Evolutionary conservation across 2,329 filamentous ascomycete species (phyloP).

Genomic region (Daldinia sp.): DNA sequence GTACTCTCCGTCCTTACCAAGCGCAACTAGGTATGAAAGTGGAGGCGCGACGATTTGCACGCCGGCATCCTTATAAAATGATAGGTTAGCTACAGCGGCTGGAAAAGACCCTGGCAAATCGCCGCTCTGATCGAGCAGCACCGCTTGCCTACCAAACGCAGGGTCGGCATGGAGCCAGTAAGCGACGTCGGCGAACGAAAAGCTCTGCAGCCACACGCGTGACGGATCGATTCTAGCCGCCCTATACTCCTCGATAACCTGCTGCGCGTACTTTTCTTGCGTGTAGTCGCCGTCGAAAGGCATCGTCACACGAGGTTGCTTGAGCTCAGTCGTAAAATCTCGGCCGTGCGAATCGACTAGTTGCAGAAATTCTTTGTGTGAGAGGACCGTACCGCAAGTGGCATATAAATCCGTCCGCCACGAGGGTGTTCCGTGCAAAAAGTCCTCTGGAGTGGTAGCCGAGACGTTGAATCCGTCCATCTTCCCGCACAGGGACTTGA

Average conservation of each 20-base stretch:
- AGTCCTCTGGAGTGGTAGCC: conserved; percentile 69
- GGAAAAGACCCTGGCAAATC: conserved; percentile 64
- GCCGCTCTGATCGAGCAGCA: conserved; percentile 74
- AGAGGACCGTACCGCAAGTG: conserved; percentile 71
- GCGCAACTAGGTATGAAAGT: conserved; percentile 70
- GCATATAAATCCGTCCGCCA: conserved; percentile 76
- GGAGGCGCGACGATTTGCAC: conserved; percentile 74
- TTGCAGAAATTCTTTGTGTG: conserved; percentile 71
- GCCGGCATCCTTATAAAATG: conserved; percentile 66
- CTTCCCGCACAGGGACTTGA: conserved; percentile 75
- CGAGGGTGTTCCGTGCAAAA: conserved; percentile 67
- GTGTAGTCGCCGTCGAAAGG: conserved; percentile 75
- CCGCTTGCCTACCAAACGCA: conserved; percentile 69
- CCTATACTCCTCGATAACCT: conserved; percentile 72
- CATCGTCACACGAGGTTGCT: conserved; percentile 77
- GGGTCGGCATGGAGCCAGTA: conserved; percentile 76
- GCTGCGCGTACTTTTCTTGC: conserved; percentile 72
- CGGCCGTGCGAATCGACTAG: conserved; percentile 69
- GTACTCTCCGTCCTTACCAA: conserved; percentile 64
- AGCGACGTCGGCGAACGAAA: conserved; percentile 71
- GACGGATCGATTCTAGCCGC: conserved; percentile 63
- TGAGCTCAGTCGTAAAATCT: conserved; percentile 75
- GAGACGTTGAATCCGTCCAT: conserved; percentile 74
- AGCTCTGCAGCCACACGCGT: conserved; percentile 73
- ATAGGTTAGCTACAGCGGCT: conserved; percentile 68